Evolutionary conservation across 768 basidiomycete genomes (phyloP), one percentile per base, ranked within the genome.

Genomic region (Epithele typhae): DNA sequence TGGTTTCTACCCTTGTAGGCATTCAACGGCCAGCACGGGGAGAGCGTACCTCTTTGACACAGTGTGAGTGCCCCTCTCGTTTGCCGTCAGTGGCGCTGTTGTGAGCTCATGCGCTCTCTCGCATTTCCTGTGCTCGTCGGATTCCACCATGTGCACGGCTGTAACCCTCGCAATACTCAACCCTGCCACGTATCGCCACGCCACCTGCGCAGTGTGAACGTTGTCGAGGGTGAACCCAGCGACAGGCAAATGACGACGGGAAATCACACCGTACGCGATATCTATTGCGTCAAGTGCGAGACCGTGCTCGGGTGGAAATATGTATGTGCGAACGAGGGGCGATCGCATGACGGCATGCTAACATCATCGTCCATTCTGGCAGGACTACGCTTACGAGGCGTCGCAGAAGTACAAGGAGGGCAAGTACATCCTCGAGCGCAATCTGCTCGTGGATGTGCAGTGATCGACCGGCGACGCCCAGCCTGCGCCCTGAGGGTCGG

Each of bases 401-500:
- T 77, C 82, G 7, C 94, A 99, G 77, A 91, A 87, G 67, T 99
- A 98, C 76, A 99, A 99, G 64, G 95, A 99, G 72, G 92, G 93
- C 63, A 93, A 93, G 74, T 96, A 81, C 67, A 98, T 99, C 64
- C 87, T 99, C 53, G 95, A 99, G 70, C 85, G 91, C 60, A 89
- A 88, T 63, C 76, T 92, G 59, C 84, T 92, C 59, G 76, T 83
- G 57, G 89, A 92, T 60, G 89, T 92, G 45, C 86, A 92, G 71
- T 92, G 73, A 67, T 42, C 38, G 25, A 45, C 48, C 35, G 45
- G 53, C n/a, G 45, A 48, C 45, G 44, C 12, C n/a, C 45, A 19
- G 10, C 25, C 30, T 15, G 33, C 42, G 32, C 38, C 42, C 14
- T 8, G 25, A 18, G 17, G 25, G 46, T 45, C 43, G 32, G 42